These are phyloP conservation scores for Penicillium expansum DNA, from an alignment of 2,329 filamentous ascomycete genomes.

Conservation along the genomic window DNA sequence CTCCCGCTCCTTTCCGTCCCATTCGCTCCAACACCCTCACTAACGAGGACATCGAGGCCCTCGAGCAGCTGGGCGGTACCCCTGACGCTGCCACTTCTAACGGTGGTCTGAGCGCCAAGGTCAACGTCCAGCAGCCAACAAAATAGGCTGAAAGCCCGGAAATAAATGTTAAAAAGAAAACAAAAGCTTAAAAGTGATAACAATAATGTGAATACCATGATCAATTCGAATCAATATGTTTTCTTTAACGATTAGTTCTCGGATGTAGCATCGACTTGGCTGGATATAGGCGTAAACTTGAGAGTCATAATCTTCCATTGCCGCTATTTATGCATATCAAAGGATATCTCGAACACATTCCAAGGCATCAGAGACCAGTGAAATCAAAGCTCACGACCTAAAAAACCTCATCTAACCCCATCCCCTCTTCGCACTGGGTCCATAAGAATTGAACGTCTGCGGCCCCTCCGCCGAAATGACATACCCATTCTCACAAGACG, in stretches of 20 bases:
- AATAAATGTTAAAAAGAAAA: constrained; percentile 17
- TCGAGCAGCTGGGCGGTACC: constrained; percentile 39
- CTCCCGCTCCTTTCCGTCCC: constrained; percentile 63
- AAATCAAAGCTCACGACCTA: too few species aligned
- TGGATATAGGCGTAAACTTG: too few species aligned
- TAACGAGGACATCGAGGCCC: constrained; percentile 44
- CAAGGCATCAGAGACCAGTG: too few species aligned
- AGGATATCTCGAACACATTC: too few species aligned
- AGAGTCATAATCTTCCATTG: too few species aligned
- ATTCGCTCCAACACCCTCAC: constrained; percentile 54
- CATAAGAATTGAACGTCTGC: constrained; percentile 33
- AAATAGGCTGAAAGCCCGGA: constrained; percentile 36
- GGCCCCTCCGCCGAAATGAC: constrained; percentile 57
- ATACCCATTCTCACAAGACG: constrained; percentile 57
- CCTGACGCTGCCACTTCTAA: constrained; percentile 25
- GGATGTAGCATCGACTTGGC: too few species aligned
- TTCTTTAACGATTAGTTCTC: constrained; percentile 1
- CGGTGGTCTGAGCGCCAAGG: constrained; percentile 30
- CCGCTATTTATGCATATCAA: too few species aligned
- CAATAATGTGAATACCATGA: constrained; percentile 19
- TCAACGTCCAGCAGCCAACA: constrained; percentile 40
- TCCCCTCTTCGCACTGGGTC: constrained; percentile 11
- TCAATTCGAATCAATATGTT: background rate
- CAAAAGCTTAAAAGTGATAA: constrained; percentile 6
- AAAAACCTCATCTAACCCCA: background rate